Conservation (phyloP, 176 grass and related monocot species). For the Tillandsia leiboldiana region DNA sequence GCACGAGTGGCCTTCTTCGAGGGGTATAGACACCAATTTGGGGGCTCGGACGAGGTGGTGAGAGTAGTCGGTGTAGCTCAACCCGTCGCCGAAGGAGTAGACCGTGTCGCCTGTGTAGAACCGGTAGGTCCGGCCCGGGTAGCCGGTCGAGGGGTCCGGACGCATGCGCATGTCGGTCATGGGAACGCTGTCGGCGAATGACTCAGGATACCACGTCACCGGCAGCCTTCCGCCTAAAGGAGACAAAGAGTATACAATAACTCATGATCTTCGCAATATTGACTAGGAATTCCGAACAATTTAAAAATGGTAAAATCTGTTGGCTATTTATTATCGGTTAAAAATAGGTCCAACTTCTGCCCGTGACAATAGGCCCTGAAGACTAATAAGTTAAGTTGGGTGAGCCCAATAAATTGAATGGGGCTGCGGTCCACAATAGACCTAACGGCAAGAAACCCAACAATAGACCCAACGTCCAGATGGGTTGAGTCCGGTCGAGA, state of each 20-base stretch:
- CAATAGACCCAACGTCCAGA: too few species aligned
- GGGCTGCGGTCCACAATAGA: too few species aligned
- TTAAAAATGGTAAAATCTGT: neutral
- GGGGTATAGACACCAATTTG: conserved; percentile 37
- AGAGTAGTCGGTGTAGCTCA: conserved; percentile 71
- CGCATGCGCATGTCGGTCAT: conserved; percentile 96
- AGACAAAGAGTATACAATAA: neutral
- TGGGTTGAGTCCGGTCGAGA: too few species aligned
- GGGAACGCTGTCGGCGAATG: conserved; percentile 39
- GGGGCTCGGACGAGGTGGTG: conserved; percentile 51
- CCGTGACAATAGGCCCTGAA: too few species aligned
- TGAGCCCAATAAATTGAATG: too few species aligned
- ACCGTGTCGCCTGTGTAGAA: conserved; percentile 80
- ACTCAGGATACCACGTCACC: conserved; percentile 84
- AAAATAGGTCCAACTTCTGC: too few species aligned
- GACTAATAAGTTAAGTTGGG: too few species aligned
- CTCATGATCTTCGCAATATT: neutral
- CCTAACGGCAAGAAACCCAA: too few species aligned
- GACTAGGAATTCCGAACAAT: neutral
- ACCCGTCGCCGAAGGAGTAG: conserved; percentile 76
- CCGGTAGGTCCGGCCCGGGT: conserved; percentile 81
- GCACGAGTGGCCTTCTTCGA: conserved; percentile 66
- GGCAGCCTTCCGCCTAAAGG: conserved; percentile 62
- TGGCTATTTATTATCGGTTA: too few species aligned
- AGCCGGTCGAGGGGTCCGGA: conserved; percentile 40